phyloP scores from a whole-genome alignment of 176 grass and related monocot species.

The Pontederia paniculata region DNA sequence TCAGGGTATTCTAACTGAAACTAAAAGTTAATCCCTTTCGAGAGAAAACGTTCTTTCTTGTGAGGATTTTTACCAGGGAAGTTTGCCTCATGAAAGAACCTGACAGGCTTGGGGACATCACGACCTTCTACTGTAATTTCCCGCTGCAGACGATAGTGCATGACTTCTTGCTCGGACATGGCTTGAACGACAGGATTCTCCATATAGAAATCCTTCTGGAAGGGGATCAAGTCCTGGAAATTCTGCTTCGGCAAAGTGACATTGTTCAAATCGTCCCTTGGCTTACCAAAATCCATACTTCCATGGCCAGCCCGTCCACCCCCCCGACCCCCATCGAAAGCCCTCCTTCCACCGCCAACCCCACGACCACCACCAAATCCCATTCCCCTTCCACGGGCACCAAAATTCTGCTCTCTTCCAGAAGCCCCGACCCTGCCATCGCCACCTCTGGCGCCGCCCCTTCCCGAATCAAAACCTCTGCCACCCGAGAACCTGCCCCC shows the following conservation, averaged over 20 bases:
- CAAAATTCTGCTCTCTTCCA: constrained; percentile 12
- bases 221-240: constrained; percentile 67
- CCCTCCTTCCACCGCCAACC: constrained; percentile 3
- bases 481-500: constrained; percentile 3
- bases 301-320: constrained; percentile 32
- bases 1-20: no score
- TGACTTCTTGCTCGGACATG: constrained; percentile 67
- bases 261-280: constrained; percentile 53
- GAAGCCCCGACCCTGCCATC: not conserved
- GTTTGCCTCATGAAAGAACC: constrained; percentile 80
- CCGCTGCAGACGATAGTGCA: constrained; percentile 40
- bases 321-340: constrained; percentile 2
- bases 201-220: constrained; percentile 93
- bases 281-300: constrained; percentile 31
- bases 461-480: constrained; percentile 3
- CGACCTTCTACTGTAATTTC: constrained; percentile 67
- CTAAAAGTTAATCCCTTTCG: not conserved
- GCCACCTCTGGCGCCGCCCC: not conserved
- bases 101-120: constrained; percentile 74
- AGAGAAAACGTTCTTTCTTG: not conserved
- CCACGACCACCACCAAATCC: constrained; percentile 14
- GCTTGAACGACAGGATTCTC: constrained; percentile 65
- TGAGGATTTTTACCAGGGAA: constrained; percentile 47
- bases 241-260: constrained; percentile 58
- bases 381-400: constrained; percentile 20